Conservation (phyloP, 2,329 filamentous ascomycete genomes). For the Pseudogymnoascus sp. region DNA sequence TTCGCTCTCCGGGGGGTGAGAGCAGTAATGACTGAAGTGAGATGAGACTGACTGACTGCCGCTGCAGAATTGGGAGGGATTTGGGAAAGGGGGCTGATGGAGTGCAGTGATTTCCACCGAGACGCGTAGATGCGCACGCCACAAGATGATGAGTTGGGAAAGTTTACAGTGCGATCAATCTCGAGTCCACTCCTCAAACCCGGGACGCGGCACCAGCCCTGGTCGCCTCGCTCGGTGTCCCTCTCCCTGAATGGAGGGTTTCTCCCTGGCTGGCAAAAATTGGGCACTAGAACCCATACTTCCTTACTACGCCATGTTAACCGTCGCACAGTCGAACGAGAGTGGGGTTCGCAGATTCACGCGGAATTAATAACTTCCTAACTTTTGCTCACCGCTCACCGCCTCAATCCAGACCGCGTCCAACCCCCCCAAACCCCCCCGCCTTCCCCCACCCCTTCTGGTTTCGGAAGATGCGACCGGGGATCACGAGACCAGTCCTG, state of each 20-base stretch:
- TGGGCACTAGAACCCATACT: not conserved
- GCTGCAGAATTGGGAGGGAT: constrained; percentile 6
- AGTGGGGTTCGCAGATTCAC: not conserved
- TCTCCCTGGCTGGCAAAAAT: not conserved
- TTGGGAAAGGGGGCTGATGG: not conserved
- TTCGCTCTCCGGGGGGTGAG: not conserved
- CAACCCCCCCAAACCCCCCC: not conserved
- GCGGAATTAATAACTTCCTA: not conserved
- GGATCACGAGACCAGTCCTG: constrained; percentile 2
- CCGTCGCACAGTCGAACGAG: not conserved
- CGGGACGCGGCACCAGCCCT: constrained; percentile 5
- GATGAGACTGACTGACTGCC: not conserved
- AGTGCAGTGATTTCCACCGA: not conserved
- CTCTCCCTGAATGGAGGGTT: not conserved
- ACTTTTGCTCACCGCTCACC: constrained; percentile 10
- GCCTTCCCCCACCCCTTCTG: not conserved
- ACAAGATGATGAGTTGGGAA: constrained; percentile 4
- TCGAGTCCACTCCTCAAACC: not conserved
- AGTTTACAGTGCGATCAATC: not conserved
- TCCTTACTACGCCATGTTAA: not conserved
- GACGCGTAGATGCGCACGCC: not conserved
- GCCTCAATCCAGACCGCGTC: constrained; percentile 3
- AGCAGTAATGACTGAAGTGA: not conserved
- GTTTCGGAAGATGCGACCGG: not conserved
- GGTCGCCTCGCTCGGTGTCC: not conserved